A percentile compares a stretch with the other conserved stretches of the same genome.
These are phyloP conservation scores for Mrakia frigida DNA, from an alignment of 768 basidiomycete species.

Conservation along the genomic window DNA sequence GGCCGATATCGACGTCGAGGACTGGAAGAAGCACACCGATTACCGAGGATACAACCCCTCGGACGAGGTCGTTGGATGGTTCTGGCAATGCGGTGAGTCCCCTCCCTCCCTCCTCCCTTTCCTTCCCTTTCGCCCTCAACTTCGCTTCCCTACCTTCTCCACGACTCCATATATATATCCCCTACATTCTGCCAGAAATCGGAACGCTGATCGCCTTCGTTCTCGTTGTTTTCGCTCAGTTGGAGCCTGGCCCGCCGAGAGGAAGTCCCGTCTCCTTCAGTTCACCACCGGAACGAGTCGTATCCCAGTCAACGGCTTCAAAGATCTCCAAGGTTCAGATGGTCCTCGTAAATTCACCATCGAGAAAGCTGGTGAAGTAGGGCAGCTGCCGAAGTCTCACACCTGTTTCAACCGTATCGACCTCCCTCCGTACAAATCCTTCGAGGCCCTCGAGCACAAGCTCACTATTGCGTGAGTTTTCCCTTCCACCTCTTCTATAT, in stretches of 20 bases:
- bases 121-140: no score
- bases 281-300: slow-evolving; percentile 89
- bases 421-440: slow-evolving; percentile 82
- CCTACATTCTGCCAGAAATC: no score
- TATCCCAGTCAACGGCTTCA: slow-evolving; percentile 97
- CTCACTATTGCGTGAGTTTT: slow-evolving; percentile 63
- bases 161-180: no score
- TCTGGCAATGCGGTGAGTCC: slow-evolving; percentile 75
- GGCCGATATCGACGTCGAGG: slow-evolving; percentile 99
- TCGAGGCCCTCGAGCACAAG: slow-evolving; percentile 84
- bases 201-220: no score
- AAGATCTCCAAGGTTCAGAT: slow-evolving; percentile 95
- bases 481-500: slow-evolving; percentile 1
- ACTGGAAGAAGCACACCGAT: slow-evolving; percentile 99
- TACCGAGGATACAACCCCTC: slow-evolving; percentile 52
- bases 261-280: slow-evolving; percentile 91
- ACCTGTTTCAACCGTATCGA: slow-evolving; percentile 93
- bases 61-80: slow-evolving; percentile 78
- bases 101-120: no score
- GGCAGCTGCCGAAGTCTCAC: slow-evolving; percentile 92
- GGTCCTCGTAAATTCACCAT: slow-evolving; percentile 96
- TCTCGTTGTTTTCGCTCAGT: slow-evolving; percentile 46
- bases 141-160: no score
- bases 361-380: slow-evolving; percentile 95
- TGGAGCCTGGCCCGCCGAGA: slow-evolving; percentile 93